Conservation (phyloP, 2,329 filamentous ascomycete species). For the Diaporthe velutina region DNA sequence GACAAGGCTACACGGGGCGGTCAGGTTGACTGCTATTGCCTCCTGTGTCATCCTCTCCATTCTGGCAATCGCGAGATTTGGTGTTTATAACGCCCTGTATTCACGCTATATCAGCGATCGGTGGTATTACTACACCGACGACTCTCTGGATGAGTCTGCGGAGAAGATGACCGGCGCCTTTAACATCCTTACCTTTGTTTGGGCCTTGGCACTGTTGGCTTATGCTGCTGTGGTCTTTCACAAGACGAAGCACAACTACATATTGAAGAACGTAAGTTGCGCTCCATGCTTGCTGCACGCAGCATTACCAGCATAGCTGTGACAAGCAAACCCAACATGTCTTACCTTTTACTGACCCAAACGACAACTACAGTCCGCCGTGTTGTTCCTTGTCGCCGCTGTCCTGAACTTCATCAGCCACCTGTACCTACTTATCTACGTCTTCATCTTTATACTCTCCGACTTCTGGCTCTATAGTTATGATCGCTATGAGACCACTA, state of each 20-base stretch:
- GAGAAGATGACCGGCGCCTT: not conserved
- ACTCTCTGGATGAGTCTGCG: not conserved
- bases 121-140: not conserved
- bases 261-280: constrained; percentile 11
- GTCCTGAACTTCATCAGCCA: constrained; percentile 47
- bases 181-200: not conserved
- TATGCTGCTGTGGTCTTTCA: not conserved
- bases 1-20: constrained; percentile 27
- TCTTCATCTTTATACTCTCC: constrained; percentile 34
- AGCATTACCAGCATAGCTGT: not conserved
- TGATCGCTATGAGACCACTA: not conserved
- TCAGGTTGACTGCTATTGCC: constrained; percentile 37
- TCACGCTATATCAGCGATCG: not conserved
- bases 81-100: not conserved
- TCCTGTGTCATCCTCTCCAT: not conserved
- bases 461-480: not conserved
- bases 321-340: not conserved
- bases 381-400: constrained; percentile 51
- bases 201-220: not conserved
- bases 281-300: not conserved
- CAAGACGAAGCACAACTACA: not conserved
- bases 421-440: constrained; percentile 39
- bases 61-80: not conserved
- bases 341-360: not conserved
- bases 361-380: constrained; percentile 42